A percentile compares a stretch with the other conserved stretches of the same genome.
Evolutionary conservation across 352 stramenopile genomes (phyloP).

Genomic region (Phytopythium ostracodes): DNA sequence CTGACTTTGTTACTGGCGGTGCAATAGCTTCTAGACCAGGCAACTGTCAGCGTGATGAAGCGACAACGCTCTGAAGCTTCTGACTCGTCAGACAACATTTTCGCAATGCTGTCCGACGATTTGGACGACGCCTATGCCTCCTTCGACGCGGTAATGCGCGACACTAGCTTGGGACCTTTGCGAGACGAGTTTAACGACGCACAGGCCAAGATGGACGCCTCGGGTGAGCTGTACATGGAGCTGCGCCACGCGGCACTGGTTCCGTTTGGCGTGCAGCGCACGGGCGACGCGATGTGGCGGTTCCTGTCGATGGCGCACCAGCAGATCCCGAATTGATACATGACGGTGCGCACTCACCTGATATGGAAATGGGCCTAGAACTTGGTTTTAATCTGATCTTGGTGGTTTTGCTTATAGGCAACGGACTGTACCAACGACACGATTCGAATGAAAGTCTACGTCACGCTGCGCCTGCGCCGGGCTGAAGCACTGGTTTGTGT

Average conservation of each 20-base stretch:
- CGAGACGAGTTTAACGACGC: conserved; percentile 11
- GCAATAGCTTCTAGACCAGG: not conserved
- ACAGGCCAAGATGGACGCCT: conserved; percentile 12
- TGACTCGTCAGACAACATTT: conserved; percentile 1
- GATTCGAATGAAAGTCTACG: not conserved
- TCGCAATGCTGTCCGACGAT: conserved; percentile 5
- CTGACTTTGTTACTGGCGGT: not conserved
- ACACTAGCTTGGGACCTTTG: conserved; percentile 1
- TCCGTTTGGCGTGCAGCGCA: conserved; percentile 13
- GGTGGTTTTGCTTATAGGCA: not conserved
- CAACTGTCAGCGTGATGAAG: not conserved
- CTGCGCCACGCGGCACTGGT: conserved; percentile 12
- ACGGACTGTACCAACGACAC: conserved; percentile 3
- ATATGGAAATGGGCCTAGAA: not conserved
- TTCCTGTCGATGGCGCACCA: conserved; percentile 17
- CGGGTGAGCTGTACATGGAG: conserved; percentile 15
- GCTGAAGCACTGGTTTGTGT: not conserved
- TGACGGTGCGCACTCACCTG: conserved; percentile 15
- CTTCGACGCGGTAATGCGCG: conserved; percentile 12
- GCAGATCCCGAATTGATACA: conserved; percentile 19
- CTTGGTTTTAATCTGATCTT: not conserved
- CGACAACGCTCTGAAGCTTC: conserved; percentile 5
- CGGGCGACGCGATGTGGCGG: conserved; percentile 12
- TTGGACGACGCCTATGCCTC: conserved; percentile 8
- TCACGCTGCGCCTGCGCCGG: not conserved